Evolutionary conservation across 192 early-diverging fungal genomes (phyloP), one percentile per base, ranked within the genome.

Genomic region (Podila epigama): DNA sequence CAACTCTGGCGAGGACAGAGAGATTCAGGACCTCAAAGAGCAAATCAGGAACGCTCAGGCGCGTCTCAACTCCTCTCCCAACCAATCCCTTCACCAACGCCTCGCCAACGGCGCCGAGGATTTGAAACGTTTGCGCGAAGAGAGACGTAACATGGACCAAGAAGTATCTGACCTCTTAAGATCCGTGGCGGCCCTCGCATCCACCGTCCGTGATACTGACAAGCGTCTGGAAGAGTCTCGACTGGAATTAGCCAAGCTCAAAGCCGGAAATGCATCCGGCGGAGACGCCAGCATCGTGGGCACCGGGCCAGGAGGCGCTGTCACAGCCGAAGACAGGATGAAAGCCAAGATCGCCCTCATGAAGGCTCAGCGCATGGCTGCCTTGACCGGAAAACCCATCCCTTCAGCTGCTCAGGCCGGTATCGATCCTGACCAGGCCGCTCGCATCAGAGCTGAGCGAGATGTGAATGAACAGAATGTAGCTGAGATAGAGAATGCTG

Each of bases 261-360:
- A 80, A 48, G 69, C 61, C 31, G 63, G 41, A 13, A 32, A 39
- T 42, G 39, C 54, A 11, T 51, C 69, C 16, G 55, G 36, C 15
- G 42, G 41, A 0, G 70, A 68, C 35, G 25, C 70, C 3, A 61
- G 78, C 33, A 80, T 86, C 56, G 60, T 69, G 18, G 83, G 85
- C 2, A 88, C 87, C 11, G 87, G 87, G 1, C 87, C 87, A 3
- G 73, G 70, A 41, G 87, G 87, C 7, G 37, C 64, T 36, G 65
- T 88, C 16, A 88, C 87, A 0, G 85, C 86, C 18, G 68, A 80
- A 20, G 87, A 88, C 53, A 69, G 69, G 35, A 86, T 84, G 68
- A 78, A 79, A 15, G 85, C 87, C 12, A 86, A 81, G 50, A 83
- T 83, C 18, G 80, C 83, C 44, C 70, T 84, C 3, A 79, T 89